Base-by-base conservation (phyloP, 495 filamentous ascomycete genomes). In the Podospora pseudocomata region DNA sequence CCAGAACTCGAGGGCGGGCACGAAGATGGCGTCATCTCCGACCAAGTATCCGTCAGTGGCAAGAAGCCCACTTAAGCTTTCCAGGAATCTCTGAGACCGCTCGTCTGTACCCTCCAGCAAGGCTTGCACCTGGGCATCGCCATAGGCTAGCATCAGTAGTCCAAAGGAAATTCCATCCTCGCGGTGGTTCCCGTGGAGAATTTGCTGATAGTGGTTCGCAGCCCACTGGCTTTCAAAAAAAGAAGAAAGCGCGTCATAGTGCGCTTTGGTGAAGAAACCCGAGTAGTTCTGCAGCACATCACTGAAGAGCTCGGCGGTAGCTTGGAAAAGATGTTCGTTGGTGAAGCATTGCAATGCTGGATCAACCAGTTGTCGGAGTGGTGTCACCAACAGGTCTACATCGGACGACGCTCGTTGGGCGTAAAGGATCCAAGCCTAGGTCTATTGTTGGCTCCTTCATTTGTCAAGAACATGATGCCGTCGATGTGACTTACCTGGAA, bases 1-100 rank as follows among this genome's bases (percentile, higher is more conserved):
- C 93, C 94, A 97, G 79, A 94, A 97, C 69, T 97, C 91, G 30
- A 97, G 81, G 2, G 89, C 88, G 4, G 87, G 85, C 2, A 90
- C 85, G 56, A 92, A 92, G 55, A 96, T 87, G 57, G 84, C 81
- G 72, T 97, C 92, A 18, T 96, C 92, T 27, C 87, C 87, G 4
- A 89, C 89, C 3, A 92, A 87, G 75, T 89, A 88, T 7, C 93
- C 92, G 53, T 90, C 85, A 6, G 87, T 86, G 30, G 84, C 86
- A 60, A 94, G 83, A 20, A 97, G 82, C 1, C 86, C 86, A 64
- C 86, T 84, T 15, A 91, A 76, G 7, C 83, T 78, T 16, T 76
- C 67, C 15, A 89, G 79, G 65, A 80, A 86, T 57, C 77, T 82
- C 78, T 78, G 79, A 58, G 75, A 83, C 65, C 77, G 83, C 59